These are phyloP conservation scores for Penicillium sp. DNA, from an alignment of 2,329 filamentous ascomycete species.

Conservation along the genomic window DNA sequence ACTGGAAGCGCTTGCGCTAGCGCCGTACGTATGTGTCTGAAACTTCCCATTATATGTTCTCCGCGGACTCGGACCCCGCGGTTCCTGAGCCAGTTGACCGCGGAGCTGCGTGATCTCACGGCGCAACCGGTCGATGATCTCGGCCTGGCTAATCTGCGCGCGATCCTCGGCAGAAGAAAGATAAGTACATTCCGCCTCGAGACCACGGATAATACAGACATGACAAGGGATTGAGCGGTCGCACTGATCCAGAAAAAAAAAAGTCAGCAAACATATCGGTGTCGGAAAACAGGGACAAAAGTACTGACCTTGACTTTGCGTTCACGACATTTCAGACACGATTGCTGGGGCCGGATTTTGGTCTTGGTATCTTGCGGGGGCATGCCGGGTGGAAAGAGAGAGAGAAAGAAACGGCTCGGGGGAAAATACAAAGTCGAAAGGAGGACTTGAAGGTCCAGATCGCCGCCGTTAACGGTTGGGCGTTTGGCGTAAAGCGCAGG, in stretches of 20 bases:
- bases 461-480: conserved; percentile 6
- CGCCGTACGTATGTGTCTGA: neutral
- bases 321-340: conserved; percentile 27
- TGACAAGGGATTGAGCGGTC: conserved; percentile 27
- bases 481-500: conserved; percentile 3
- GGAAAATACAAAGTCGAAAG: neutral
- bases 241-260: conserved; percentile 17
- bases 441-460: neutral
- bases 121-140: conserved; percentile 25
- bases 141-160: conserved; percentile 57
- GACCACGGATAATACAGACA: conserved; percentile 24
- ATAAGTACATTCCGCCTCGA: conserved; percentile 28
- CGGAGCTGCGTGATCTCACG: conserved; percentile 23
- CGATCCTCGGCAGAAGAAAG: conserved; percentile 49
- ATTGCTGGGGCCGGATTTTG: conserved; percentile 27
- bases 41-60: too few relatives aligned
- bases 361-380: conserved; percentile 11
- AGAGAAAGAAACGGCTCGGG: too few relatives aligned
- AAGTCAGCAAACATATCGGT: too few relatives aligned
- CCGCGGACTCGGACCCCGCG: conserved; percentile 3
- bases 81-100: conserved; percentile 10
- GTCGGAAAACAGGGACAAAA: too few relatives aligned
- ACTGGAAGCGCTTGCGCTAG: neutral
- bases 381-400: conserved; percentile 2
- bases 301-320: conserved; percentile 26